These are phyloP conservation scores for Aspergillaceae sp. DNA, from an alignment of 2,329 filamentous ascomycete genomes.

Conservation along the genomic window DNA sequence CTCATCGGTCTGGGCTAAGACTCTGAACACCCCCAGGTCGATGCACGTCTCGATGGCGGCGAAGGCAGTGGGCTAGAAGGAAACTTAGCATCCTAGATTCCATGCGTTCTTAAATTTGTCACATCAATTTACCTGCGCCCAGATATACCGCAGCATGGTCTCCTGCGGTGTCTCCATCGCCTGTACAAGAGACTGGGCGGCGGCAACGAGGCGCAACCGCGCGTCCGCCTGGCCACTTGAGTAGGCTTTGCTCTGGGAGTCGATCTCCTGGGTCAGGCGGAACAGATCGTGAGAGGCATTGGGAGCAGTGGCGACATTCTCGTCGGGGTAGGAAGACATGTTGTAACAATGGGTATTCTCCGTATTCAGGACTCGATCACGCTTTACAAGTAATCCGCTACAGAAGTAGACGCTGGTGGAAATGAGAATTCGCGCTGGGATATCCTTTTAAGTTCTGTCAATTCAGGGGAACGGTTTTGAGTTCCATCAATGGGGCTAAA, in stretches of 20 bases:
- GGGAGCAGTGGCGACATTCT: slow-evolving; percentile 7
- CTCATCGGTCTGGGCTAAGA: slow-evolving; percentile 4
- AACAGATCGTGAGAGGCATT: slow-evolving; percentile 9
- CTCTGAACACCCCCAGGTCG: slow-evolving; percentile 9
- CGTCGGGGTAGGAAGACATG: neutral
- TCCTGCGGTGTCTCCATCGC: slow-evolving; percentile 12
- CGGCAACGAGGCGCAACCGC: slow-evolving; percentile 9
- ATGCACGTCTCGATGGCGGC: slow-evolving; percentile 11
- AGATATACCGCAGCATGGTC: slow-evolving; percentile 10
- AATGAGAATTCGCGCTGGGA: too few species aligned
- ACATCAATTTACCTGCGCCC: slow-evolving; percentile 6
- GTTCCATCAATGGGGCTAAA: too few species aligned
- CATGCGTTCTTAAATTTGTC: too few species aligned
- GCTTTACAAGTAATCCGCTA: too few species aligned
- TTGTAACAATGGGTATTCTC: too few species aligned
- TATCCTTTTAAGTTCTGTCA: too few species aligned
- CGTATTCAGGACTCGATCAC: too few species aligned
- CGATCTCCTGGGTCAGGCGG: slow-evolving; percentile 8
- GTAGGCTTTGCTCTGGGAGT: slow-evolving; percentile 1
- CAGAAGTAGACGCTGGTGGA: too few species aligned
- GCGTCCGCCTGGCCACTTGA: neutral
- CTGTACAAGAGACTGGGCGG: slow-evolving; percentile 9
- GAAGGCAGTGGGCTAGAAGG: slow-evolving; percentile 6
- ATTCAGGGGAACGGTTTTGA: too few species aligned
- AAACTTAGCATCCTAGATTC: neutral